Evolutionary conservation across 1,284 basidiomycete genomes (phyloP).

Genomic region (Naganishia albida): DNA sequence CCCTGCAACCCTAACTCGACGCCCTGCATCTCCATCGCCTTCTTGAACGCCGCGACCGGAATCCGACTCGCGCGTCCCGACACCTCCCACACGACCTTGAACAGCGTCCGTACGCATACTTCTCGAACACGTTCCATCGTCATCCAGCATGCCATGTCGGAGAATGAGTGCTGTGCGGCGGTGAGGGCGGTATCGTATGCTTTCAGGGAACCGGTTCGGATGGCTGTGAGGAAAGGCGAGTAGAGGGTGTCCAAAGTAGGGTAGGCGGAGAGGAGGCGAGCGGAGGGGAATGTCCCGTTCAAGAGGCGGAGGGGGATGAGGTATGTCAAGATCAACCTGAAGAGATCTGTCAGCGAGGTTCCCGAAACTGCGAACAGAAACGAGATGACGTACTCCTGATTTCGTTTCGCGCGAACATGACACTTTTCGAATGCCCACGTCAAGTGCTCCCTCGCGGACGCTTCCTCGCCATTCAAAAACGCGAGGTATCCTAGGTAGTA

Average conservation of each 20-base stretch:
- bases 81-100: conserved; percentile 84
- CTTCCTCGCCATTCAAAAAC: conserved; percentile 89
- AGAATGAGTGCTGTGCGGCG: conserved; percentile 14
- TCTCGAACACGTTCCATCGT: conserved; percentile 67
- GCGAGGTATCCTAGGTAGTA: conserved; percentile 93
- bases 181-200: conserved; percentile 74
- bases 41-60: conserved; percentile 73
- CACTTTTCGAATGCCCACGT: conserved; percentile 79
- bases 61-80: conserved; percentile 71
- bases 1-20: conserved; percentile 58
- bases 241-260: conserved; percentile 74
- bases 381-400: conserved; percentile 71
- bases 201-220: conserved; percentile 72
- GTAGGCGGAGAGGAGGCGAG: conserved; percentile 67
- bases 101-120: conserved; percentile 77
- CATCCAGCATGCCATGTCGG: conserved; percentile 31
- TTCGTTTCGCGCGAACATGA: conserved; percentile 65
- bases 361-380: background rate
- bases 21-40: conserved; percentile 68
- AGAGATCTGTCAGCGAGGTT: conserved; percentile 18
- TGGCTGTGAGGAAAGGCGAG: conserved; percentile 74
- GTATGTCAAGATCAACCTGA: conserved; percentile 82
- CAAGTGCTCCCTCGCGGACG: conserved; percentile 76
- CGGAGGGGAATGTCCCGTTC: conserved; percentile 77
- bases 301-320: conserved; percentile 85